These are phyloP conservation scores for Coemansia sp. DNA, from an alignment of 192 early-diverging fungal genomes.

Conservation along the genomic window DNA sequence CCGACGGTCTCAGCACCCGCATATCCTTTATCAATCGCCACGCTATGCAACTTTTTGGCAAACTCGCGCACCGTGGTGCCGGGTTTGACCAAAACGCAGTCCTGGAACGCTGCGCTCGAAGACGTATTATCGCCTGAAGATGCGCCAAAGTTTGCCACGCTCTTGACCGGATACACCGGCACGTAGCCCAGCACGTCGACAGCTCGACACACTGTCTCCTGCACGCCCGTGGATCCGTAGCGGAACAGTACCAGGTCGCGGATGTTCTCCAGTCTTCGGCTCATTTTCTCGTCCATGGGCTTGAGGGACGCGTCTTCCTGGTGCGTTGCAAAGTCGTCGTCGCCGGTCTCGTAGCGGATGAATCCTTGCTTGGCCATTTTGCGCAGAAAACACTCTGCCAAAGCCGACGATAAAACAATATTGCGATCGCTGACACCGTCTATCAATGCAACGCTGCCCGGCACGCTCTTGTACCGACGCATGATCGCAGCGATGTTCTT, in stretches of 20 bases:
- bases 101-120: slow-evolving; percentile 59
- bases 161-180: slow-evolving; percentile 77
- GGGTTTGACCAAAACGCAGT: slow-evolving; percentile 70
- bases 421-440: slow-evolving; percentile 47
- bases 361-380: slow-evolving; percentile 61
- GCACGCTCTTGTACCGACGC: slow-evolving; percentile 58
- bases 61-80: slow-evolving; percentile 77
- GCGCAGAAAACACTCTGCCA: slow-evolving; percentile 65
- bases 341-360: slow-evolving; percentile 58
- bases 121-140: neutral
- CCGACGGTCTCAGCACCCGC: slow-evolving; percentile 78
- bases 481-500: slow-evolving; percentile 79
- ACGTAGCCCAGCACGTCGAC: slow-evolving; percentile 67
- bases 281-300: slow-evolving; percentile 58
- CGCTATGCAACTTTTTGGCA: slow-evolving; percentile 64
- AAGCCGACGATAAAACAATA: slow-evolving; percentile 64
- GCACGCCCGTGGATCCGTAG: slow-evolving; percentile 81
- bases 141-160: slow-evolving; percentile 63
- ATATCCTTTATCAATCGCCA: slow-evolving; percentile 54
- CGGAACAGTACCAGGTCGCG: slow-evolving; percentile 80
- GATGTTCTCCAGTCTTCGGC: slow-evolving; percentile 60
- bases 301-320: slow-evolving; percentile 44
- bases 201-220: slow-evolving; percentile 64
- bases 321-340: slow-evolving; percentile 57
- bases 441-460: neutral